Base-by-base conservation (phyloP, 2,329 filamentous ascomycete species). In the Ascosphaera apis region DNA sequence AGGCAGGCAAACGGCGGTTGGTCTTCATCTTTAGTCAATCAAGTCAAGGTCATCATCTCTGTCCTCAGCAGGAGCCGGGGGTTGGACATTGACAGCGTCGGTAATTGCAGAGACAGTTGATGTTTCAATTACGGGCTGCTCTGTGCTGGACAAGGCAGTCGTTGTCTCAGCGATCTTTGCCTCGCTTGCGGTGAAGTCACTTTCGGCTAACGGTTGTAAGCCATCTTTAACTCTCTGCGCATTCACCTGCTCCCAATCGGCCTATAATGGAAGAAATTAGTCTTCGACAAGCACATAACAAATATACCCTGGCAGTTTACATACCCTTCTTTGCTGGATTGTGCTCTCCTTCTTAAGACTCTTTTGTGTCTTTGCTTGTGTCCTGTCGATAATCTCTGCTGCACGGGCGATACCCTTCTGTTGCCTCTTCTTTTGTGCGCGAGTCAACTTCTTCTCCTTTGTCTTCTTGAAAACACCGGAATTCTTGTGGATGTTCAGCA, bases 321-420 rank as follows among this genome's bases (percentile, higher is more conserved):
- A 33, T 51, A 59, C 53, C 39, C 55, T 56, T 42, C 66, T 54
- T 36, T 58, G 58, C 41, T 62, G 60, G 27, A 69, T 55, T 28
- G 46, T 55, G 46, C 60, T 65, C 23, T 53, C 60, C 39, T 58
- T 61, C 7, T 48, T 52, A 32, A 62, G 43, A 43, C 66, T 69
- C 45, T 65, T 67, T 15, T 56, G 53, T 21, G 66, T 54, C 48
- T 72, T 73, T 31, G 58, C 60, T 49, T 69, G 64, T 31, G 64
- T 47, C 49, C 64, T 68, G 40, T 67, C 66, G 41, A 63, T 51
- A 25, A 65, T 58, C 12, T 57, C 54, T 39, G 67, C 67, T 5
- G 65, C 69, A 40, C 62, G 58, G 44, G 70, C 67, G 31, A 72
- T 50, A 13, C 61, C 63, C 45, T 62, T 63, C 42, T 66, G 57